These are phyloP conservation scores for Hypoxylon sp. DNA, from an alignment of 2,329 filamentous ascomycete species.

Conservation along the genomic window DNA sequence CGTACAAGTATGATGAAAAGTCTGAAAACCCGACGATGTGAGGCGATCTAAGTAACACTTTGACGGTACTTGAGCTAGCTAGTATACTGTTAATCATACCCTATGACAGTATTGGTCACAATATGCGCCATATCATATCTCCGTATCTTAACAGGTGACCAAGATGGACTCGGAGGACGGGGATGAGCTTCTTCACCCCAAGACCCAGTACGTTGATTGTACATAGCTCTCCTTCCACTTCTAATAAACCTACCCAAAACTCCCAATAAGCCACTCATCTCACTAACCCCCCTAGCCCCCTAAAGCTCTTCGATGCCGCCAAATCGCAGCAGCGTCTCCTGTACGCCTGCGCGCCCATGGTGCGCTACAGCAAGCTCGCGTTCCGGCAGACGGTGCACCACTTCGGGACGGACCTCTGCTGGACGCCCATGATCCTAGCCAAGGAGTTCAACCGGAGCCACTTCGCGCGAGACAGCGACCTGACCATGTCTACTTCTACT, in stretches of 20 bases:
- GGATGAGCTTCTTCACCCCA: conserved; percentile 41
- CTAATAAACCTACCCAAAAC: not conserved
- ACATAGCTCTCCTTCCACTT: not conserved
- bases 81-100: not conserved
- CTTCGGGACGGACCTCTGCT: conserved; percentile 76
- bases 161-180: conserved; percentile 46
- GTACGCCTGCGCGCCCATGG: conserved; percentile 64
- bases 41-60: conserved; percentile 7
- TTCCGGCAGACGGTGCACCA: conserved; percentile 77
- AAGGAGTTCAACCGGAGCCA: conserved; percentile 77
- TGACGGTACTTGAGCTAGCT: not conserved
- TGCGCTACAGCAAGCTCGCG: conserved; percentile 65
- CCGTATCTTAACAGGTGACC: conserved; percentile 26
- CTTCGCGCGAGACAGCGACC: conserved; percentile 74
- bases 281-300: conserved; percentile 53
- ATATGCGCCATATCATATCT: conserved; percentile 1
- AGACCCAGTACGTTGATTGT: conserved; percentile 46
- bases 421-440: conserved; percentile 80
- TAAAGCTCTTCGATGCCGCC: conserved; percentile 61
- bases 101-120: not conserved
- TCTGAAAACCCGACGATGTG: not conserved
- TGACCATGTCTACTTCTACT: conserved; percentile 69
- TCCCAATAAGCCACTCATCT: not conserved
- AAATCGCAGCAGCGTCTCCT: conserved; percentile 59
- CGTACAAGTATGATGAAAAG: not conserved